A percentile compares a stretch with the other conserved stretches of the same genome.
Evolutionary conservation across 2,329 filamentous ascomycete species (phyloP).

Genomic region (Claviceps pazoutovae): DNA sequence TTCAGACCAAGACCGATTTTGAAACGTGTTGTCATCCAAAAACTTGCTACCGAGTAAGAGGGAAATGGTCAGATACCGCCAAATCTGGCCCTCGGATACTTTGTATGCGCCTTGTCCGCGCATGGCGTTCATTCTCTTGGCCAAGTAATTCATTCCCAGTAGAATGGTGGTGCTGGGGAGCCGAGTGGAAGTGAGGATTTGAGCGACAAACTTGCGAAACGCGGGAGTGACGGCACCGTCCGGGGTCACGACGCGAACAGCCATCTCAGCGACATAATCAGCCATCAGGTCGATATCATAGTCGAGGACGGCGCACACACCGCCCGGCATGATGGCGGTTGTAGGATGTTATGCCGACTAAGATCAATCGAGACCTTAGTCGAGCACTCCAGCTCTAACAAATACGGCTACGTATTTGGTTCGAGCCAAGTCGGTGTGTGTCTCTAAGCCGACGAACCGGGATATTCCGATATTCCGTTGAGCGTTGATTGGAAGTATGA

Average conservation of each 20-base stretch:
- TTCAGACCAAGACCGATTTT: slow-evolving; percentile 93
- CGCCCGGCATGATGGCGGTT: slow-evolving; percentile 51
- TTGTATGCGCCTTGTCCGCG: slow-evolving; percentile 40
- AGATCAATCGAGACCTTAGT: slow-evolving; percentile 27
- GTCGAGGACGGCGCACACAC: slow-evolving; percentile 85
- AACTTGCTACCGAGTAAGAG: slow-evolving; percentile 89
- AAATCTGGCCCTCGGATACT: slow-evolving; percentile 57
- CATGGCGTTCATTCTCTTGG: slow-evolving; percentile 67
- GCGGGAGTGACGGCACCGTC: slow-evolving; percentile 45
- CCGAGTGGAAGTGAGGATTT: slow-evolving; percentile 80
- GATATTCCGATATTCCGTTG: neutral
- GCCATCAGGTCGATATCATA: slow-evolving; percentile 96
- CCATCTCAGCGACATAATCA: slow-evolving; percentile 86
- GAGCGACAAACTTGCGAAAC: slow-evolving; percentile 83
- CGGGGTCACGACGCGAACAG: slow-evolving; percentile 44
- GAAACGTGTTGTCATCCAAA: slow-evolving; percentile 91
- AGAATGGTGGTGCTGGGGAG: slow-evolving; percentile 85
- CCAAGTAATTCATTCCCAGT: slow-evolving; percentile 78
- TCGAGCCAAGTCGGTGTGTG: neutral
- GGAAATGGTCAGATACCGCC: slow-evolving; percentile 74
- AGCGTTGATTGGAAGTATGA: neutral
- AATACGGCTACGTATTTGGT: slow-evolving; percentile 2
- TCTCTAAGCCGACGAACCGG: neutral
- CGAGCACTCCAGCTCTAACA: slow-evolving; percentile 13
- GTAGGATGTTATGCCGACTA: slow-evolving; percentile 20